Conservation (phyloP, 1,139 yeast species). For the Hemisphaericaspora subhashii region DNA sequence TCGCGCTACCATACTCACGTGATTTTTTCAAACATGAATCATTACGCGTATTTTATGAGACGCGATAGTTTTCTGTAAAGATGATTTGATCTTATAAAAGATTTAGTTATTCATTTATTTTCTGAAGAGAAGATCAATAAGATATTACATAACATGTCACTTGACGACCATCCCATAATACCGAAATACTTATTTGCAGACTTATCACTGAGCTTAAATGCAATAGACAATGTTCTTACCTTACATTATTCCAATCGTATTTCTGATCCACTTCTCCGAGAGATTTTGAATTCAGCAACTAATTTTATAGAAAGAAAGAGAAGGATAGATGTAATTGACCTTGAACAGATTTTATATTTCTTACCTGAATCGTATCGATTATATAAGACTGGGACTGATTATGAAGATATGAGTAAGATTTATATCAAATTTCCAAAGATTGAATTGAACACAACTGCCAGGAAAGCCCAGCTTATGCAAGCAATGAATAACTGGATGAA, state of each 20-base stretch:
- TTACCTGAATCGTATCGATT: constrained; percentile 19
- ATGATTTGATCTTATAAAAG: no score
- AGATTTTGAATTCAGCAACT: constrained; percentile 23
- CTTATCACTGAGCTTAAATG: constrained; percentile 15
- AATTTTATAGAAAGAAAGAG: constrained; percentile 17
- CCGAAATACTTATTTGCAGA: constrained; percentile 12
- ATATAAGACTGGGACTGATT: constrained; percentile 11
- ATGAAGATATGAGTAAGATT: constrained; percentile 5
- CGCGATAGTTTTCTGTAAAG: no score
- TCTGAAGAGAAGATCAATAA: no score
- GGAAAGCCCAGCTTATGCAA: constrained; percentile 58
- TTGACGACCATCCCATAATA: constrained; percentile 11
- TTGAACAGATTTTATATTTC: constrained; percentile 20
- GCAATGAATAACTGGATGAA: constrained; percentile 62
- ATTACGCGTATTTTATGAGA: no score
- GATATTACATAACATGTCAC: not conserved
- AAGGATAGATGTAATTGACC: constrained; percentile 17
- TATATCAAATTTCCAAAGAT: constrained; percentile 10
- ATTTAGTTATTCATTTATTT: no score
- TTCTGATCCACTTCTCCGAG: constrained; percentile 21
- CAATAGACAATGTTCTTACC: constrained; percentile 26
- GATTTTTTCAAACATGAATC: no score
- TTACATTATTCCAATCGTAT: constrained; percentile 30
- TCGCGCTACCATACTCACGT: no score
- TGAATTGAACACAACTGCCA: constrained; percentile 10